Percentiles rank a stretch among this genome's conserved stretches.
Evolutionary conservation across 805 yeast genomes (phyloP).

Genomic region (Myxozyma melibiosi): DNA sequence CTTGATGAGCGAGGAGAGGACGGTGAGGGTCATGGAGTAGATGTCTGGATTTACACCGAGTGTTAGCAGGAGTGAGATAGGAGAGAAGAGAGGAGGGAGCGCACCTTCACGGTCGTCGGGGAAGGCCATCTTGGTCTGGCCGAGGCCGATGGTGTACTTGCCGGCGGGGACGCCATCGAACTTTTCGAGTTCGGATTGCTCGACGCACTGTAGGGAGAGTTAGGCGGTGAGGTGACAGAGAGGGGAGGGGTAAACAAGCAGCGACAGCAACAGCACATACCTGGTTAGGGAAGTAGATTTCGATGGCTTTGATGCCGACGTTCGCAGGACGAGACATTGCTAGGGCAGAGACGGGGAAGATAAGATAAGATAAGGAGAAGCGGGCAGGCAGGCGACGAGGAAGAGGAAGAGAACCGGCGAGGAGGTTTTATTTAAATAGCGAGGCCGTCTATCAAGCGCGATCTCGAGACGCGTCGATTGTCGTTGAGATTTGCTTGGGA

Average conservation of each 20-base stretch:
- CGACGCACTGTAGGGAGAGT: conserved; percentile 55
- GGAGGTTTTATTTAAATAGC: not conserved
- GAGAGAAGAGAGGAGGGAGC: not conserved
- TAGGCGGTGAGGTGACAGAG: not conserved
- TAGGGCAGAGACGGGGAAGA: not conserved
- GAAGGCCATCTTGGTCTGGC: conserved; percentile 97
- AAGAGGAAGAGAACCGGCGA: not conserved
- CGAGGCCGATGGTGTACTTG: conserved; percentile 96
- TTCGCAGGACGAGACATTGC: conserved; percentile 59
- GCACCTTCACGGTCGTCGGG: conserved; percentile 86
- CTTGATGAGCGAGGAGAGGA: conserved; percentile 68
- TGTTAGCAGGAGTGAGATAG: not conserved
- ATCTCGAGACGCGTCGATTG: not conserved
- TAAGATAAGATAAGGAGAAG: not conserved
- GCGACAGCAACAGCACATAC: conserved; percentile 43
- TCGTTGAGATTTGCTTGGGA: not conserved
- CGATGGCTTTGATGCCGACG: conserved; percentile 96
- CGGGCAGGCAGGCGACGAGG: not conserved
- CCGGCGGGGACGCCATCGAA: conserved; percentile 88
- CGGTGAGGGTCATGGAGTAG: conserved; percentile 94
- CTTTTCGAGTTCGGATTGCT: conserved; percentile 83
- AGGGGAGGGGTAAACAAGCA: not conserved
- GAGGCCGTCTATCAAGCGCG: not conserved
- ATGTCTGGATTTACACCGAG: conserved; percentile 69
- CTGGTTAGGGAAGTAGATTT: conserved; percentile 83